A percentile compares a stretch with the other conserved stretches of the same genome.
Conservation (phyloP, 768 basidiomycete genomes). For the Lyophyllum decastes region DNA sequence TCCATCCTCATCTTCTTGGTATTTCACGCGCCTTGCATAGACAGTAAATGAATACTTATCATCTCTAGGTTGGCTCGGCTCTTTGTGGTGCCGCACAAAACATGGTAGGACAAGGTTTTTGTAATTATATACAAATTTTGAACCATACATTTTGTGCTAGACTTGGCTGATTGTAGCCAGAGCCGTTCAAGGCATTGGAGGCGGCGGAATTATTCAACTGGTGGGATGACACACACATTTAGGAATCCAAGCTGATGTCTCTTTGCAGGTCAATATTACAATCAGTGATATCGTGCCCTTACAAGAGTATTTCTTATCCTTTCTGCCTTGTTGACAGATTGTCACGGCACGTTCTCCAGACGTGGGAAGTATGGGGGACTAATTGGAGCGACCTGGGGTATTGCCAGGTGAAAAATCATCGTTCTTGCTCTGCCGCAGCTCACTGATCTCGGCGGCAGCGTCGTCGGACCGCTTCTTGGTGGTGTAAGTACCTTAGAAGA, state of each 20-base stretch:
- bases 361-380: conserved; percentile 80
- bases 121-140: background rate
- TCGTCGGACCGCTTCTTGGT: conserved; percentile 79
- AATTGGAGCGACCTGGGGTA: conserved; percentile 81
- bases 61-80: conserved; percentile 67
- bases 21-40: conserved; percentile 12
- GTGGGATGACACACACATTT: conserved; percentile 27
- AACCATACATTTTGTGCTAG: conserved; percentile 20
- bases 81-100: conserved; percentile 80
- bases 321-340: background rate
- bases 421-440: background rate
- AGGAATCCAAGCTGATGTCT: background rate
- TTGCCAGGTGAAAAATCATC: conserved; percentile 37
- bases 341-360: conserved; percentile 29
- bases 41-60: background rate
- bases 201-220: conserved; percentile 77
- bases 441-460: conserved; percentile 33
- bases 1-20: conserved; percentile 73
- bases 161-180: conserved; percentile 75
- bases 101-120: conserved; percentile 40
- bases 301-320: conserved; percentile 56
- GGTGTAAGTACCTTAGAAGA: conserved; percentile 51
- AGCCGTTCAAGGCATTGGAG: conserved; percentile 83
- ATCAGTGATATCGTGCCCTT: conserved; percentile 84
- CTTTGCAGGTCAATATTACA: conserved; percentile 60